These are phyloP conservation scores for Gossypium herbaceum DNA, from an alignment of 345 rosid genomes.

Conservation along the genomic window DNA sequence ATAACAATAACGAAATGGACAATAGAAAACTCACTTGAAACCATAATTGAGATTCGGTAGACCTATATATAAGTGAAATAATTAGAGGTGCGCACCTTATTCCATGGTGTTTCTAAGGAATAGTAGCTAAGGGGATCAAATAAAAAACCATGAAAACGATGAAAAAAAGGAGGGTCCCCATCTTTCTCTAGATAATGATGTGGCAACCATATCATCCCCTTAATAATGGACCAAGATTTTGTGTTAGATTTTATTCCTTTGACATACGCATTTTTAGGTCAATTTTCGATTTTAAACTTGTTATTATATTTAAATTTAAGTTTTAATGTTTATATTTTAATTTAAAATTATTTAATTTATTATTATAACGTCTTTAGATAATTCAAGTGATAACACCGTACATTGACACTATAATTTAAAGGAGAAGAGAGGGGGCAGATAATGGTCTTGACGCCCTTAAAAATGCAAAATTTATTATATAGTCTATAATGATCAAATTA, in stretches of 20 bases:
- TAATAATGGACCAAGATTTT: conserved; percentile 30
- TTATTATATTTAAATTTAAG: background rate
- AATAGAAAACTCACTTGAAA: background rate
- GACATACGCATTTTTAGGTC: conserved; percentile 22
- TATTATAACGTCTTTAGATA: no score
- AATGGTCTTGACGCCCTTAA: no score
- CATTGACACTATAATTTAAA: no score
- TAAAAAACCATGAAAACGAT: background rate
- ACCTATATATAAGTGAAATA: background rate
- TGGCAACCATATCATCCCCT: conserved; percentile 9
- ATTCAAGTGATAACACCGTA: no score
- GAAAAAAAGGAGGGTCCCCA: background rate
- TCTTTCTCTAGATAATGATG: background rate
- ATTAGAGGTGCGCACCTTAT: conserved; percentile 1
- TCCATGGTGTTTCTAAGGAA: background rate
- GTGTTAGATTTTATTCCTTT: conserved; percentile 30
- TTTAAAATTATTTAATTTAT: no score
- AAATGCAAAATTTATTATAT: no score
- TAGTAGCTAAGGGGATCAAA: background rate
- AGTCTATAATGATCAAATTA: no score
- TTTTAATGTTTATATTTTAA: background rate
- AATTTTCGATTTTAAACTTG: conserved; percentile 26
- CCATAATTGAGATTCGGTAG: background rate
- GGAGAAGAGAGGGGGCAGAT: no score
- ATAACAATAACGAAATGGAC: background rate